Conservation (phyloP, 2,329 filamentous ascomycete genomes). For the Sordariomycetes sp. region DNA sequence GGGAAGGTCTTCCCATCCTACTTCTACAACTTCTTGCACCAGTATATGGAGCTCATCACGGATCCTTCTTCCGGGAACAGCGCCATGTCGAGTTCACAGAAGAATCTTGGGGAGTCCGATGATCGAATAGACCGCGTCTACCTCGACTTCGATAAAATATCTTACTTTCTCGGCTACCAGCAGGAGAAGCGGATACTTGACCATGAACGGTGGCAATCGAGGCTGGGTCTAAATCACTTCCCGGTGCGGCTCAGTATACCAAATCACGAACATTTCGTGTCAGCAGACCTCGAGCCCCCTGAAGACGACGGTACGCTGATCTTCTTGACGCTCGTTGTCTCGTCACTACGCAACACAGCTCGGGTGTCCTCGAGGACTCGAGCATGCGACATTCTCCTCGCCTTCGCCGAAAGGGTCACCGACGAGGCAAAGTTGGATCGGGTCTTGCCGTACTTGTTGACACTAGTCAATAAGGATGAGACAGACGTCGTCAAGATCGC, state of each 20-base stretch:
- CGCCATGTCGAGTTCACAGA: conserved; percentile 54
- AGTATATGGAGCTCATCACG: conserved; percentile 94
- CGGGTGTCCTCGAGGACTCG: conserved; percentile 79
- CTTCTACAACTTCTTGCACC: conserved; percentile 95
- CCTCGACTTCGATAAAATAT: conserved; percentile 95
- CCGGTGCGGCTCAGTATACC: conserved; percentile 81
- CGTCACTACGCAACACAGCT: conserved; percentile 81
- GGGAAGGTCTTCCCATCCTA: conserved; percentile 90
- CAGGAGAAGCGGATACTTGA: conserved; percentile 23
- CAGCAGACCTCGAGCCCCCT: conserved; percentile 48
- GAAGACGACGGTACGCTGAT: conserved; percentile 86
- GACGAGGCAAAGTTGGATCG: conserved; percentile 95
- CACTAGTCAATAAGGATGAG: conserved; percentile 64
- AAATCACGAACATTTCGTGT: conserved; percentile 66
- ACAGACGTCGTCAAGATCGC: conserved; percentile 78
- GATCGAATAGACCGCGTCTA: conserved; percentile 91
- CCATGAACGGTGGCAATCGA: conserved; percentile 16
- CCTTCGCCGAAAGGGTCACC: conserved; percentile 82
- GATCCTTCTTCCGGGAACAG: conserved; percentile 76
- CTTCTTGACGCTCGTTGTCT: conserved; percentile 81
- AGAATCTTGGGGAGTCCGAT: conserved; percentile 78
- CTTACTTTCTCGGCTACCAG: conserved; percentile 79
- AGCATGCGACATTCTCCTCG: conserved; percentile 83
- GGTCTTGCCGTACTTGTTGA: conserved; percentile 82
- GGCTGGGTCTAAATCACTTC: conserved; percentile 54